phyloP scores from a whole-genome alignment of 805 yeast species.

The Maudiozyma bulderi region DNA sequence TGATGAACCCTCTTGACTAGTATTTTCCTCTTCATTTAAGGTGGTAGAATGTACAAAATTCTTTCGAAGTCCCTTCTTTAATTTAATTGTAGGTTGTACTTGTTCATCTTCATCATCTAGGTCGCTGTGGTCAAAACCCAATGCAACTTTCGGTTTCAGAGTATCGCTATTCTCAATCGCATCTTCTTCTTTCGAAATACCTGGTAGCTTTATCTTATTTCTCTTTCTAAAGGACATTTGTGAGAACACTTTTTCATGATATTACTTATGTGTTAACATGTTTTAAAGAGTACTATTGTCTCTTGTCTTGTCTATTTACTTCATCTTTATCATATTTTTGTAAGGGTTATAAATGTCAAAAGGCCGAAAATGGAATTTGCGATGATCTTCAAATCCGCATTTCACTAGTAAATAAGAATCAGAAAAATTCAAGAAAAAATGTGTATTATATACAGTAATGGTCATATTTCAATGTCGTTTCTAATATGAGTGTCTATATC shows the following conservation, averaged over 20 bases:
- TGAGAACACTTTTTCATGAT: neutral
- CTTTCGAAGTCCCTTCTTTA: neutral
- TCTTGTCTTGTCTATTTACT: too few species aligned
- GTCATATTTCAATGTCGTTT: neutral
- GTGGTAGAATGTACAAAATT: neutral
- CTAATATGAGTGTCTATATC: neutral
- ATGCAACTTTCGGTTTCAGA: neutral
- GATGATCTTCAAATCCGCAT: too few species aligned
- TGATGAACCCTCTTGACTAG: neutral
- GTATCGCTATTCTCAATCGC: neutral
- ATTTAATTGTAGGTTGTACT: neutral
- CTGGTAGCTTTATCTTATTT: slow-evolving; percentile 6
- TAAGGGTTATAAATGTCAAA: too few species aligned
- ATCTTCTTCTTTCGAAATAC: neutral
- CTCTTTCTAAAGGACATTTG: neutral
- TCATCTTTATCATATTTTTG: too few species aligned
- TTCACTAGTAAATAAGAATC: too few species aligned
- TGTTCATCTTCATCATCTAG: neutral
- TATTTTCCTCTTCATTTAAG: neutral
- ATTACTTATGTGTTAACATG: neutral
- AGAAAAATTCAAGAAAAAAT: too few species aligned
- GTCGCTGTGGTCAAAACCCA: too few species aligned
- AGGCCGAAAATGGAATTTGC: too few species aligned
- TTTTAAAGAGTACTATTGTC: neutral
- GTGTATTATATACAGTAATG: too few species aligned